Base-by-base conservation (phyloP, 345 rosid species). In the Geranium brycei region DNA sequence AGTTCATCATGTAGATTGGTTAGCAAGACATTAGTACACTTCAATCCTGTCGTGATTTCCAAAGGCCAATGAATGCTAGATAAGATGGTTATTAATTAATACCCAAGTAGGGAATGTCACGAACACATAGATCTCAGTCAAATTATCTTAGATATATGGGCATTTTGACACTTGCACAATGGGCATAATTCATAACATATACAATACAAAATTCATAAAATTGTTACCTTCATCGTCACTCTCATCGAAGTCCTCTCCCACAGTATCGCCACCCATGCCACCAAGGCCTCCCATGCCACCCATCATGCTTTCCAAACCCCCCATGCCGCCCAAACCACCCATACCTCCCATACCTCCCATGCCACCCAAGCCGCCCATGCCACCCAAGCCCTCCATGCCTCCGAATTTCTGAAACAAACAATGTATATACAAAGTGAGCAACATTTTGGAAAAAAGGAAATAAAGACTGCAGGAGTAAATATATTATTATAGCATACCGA, bases 151-250 rank as follows among this genome's bases (percentile, higher is more conserved):
- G 28, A 23, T 1, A 23, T 23, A 23, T 23, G 28, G 28, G 2
- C 28, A 23, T 23, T 23, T 23, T 23, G 28, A 23, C 28, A 23
- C 28, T 23, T 23, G 1, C 28, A 23, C 28, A 23, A 23, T 23
- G 2, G 2, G 28, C 1, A 23, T 23, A 23, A 23, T 23, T 23
- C 28, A 23, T 23, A 16, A 23, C 32, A 18, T 40, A 59, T 15
- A 57, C 7, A 4, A 7, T 61, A 3, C 62, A 59, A 59, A 30
- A 17, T 40, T 31, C 17, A 13, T 23, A 59, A 15, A 41, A 58
- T 31, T 14, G 16, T 77, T 77, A 91, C 97, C 95, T 77, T 91
- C 97, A 67, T 86, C 95, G 69, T 91, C 97, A 75, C 91, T 88
- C 74, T 82, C 96, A 17, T 85, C 97, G 61, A 83, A 82, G 60